A percentile compares a stretch with the other conserved stretches of the same genome.
phyloP scores from a whole-genome alignment of 768 basidiomycete genomes.

The Lentinula edodes region DNA sequence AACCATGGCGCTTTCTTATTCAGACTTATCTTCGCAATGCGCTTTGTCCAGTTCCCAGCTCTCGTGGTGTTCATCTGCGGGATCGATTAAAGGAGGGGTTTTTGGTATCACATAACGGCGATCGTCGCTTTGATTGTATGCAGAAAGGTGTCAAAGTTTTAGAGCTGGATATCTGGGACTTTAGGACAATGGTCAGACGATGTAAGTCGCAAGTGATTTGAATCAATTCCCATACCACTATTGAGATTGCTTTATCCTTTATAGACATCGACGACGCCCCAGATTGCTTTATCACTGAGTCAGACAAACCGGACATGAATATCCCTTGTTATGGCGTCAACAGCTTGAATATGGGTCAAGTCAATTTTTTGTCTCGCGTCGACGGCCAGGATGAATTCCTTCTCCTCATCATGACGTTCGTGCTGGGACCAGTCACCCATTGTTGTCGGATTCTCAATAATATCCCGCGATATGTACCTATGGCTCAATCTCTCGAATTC shows the following conservation, averaged over 20 bases:
- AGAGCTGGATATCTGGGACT: background rate
- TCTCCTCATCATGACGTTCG: background rate
- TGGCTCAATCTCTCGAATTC: background rate
- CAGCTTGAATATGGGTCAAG: background rate
- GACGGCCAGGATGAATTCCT: background rate
- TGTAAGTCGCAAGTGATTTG: background rate
- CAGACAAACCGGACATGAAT: background rate
- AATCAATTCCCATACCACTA: too few relatives aligned
- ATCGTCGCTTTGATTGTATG: background rate
- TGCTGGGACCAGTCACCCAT: background rate
- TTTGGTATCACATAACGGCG: background rate
- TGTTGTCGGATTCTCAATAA: constrained; percentile 1
- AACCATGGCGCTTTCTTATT: background rate
- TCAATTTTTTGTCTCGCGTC: background rate
- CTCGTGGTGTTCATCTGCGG: background rate
- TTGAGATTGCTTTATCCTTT: background rate
- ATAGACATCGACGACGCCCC: background rate
- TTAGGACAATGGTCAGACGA: background rate
- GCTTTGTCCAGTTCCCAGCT: background rate
- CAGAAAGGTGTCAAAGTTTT: background rate
- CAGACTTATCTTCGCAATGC: constrained; percentile 3
- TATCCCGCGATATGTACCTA: background rate
- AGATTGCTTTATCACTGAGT: background rate
- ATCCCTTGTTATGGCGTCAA: background rate
- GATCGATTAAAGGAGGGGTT: background rate